Evolutionary conservation across 2,329 filamentous ascomycete species (phyloP).

Genomic region (Neophaeococcomyces aloes): DNA sequence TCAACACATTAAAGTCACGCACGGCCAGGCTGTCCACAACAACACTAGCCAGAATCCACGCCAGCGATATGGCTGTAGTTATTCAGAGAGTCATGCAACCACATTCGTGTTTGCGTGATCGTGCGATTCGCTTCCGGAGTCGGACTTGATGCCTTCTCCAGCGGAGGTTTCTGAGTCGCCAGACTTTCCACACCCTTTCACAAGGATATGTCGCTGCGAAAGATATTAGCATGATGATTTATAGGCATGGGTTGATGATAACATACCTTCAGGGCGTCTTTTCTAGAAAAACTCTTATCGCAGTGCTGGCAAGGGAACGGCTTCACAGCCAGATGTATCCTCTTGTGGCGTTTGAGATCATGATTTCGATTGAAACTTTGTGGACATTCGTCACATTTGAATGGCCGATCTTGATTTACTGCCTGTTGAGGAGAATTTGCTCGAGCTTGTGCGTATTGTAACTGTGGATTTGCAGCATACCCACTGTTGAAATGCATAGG

Average conservation of each 20-base stretch:
- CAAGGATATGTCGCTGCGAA: slow-evolving; percentile 52
- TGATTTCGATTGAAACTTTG: slow-evolving; percentile 96
- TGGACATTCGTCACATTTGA: slow-evolving; percentile 85
- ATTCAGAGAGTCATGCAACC: background rate
- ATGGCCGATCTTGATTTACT: slow-evolving; percentile 67
- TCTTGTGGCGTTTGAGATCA: slow-evolving; percentile 88
- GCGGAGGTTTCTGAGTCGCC: slow-evolving; percentile 24
- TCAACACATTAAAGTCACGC: background rate
- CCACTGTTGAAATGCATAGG: slow-evolving; percentile 47
- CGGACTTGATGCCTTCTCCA: slow-evolving; percentile 18
- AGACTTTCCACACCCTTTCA: slow-evolving; percentile 50
- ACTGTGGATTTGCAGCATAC: slow-evolving; percentile 46
- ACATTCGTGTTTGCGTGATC: slow-evolving; percentile 1
- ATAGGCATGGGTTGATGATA: background rate
- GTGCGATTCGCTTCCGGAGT: slow-evolving; percentile 18
- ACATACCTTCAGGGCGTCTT: slow-evolving; percentile 90
- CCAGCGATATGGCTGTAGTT: no score
- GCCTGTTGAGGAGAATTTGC: slow-evolving; percentile 43
- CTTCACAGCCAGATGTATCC: slow-evolving; percentile 90
- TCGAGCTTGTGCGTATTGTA: slow-evolving; percentile 50
- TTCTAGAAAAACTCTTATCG: slow-evolving; percentile 92
- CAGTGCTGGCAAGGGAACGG: slow-evolving; percentile 86
- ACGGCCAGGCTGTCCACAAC: no score
- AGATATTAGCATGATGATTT: slow-evolving; percentile 20
- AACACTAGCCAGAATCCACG: no score